Conservation (phyloP, 2,329 filamentous ascomycete genomes). For the Curvularia hawaiiensis region DNA sequence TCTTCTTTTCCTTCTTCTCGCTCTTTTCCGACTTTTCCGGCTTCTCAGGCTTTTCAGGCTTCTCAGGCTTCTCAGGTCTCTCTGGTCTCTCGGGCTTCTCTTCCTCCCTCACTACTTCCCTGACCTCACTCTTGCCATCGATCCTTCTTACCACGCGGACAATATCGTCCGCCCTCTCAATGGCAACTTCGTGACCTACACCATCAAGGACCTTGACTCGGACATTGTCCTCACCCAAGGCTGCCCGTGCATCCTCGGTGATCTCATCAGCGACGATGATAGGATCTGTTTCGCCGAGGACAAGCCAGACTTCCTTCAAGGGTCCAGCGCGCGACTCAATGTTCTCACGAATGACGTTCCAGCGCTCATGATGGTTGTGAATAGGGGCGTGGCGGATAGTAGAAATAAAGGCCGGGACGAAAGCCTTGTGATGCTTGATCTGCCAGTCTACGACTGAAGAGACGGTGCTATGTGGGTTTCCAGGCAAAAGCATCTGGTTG, state of each 20-base stretch:
- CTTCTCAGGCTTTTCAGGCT: background rate
- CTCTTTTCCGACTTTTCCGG: background rate
- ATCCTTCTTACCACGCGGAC: slow-evolving; percentile 42
- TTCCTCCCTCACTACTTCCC: slow-evolving; percentile 8
- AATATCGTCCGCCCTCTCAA: slow-evolving; percentile 64
- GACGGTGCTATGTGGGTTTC: slow-evolving; percentile 61
- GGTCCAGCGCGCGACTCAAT: slow-evolving; percentile 42
- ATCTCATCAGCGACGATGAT: slow-evolving; percentile 71
- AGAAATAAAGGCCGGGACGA: slow-evolving; percentile 72
- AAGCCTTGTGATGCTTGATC: slow-evolving; percentile 67
- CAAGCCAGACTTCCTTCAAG: slow-evolving; percentile 62
- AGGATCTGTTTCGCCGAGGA: slow-evolving; percentile 69
- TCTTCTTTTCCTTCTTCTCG: slow-evolving; percentile 16
- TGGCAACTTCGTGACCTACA: slow-evolving; percentile 73
- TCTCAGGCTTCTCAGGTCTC: background rate
- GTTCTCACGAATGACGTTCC: slow-evolving; percentile 60
- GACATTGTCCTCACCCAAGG: slow-evolving; percentile 63
- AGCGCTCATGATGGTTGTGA: slow-evolving; percentile 65
- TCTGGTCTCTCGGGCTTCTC: slow-evolving; percentile 2
- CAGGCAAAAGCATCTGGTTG: slow-evolving; percentile 53
- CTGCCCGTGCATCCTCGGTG: slow-evolving; percentile 62
- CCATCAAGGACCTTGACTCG: slow-evolving; percentile 60
- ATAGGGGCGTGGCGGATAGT: slow-evolving; percentile 74
- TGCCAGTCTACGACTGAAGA: slow-evolving; percentile 73
- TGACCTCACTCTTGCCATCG: slow-evolving; percentile 7